These are phyloP conservation scores for Geosiphon pyriformis DNA, from an alignment of 192 early-diverging fungal species.

Conservation along the genomic window DNA sequence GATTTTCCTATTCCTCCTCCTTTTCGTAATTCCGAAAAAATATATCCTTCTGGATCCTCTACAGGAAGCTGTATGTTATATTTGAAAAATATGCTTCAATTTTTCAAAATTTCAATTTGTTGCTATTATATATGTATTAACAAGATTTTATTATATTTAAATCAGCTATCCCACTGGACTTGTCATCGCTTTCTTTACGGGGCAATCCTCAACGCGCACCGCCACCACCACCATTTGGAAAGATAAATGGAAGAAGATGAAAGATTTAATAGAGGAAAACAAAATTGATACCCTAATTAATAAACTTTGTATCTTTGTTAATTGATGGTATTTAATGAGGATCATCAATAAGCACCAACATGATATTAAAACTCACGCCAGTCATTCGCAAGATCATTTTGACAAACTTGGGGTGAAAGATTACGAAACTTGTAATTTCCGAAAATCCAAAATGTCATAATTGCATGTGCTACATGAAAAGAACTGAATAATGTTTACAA, in stretches of 20 bases:
- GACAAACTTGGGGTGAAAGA: too few species aligned
- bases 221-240: slow-evolving; percentile 27
- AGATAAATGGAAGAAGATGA: background rate
- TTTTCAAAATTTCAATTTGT: slow-evolving; percentile 5
- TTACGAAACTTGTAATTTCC: too few species aligned
- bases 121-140: background rate
- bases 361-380: too few species aligned
- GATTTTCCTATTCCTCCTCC: slow-evolving; percentile 35
- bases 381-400: too few species aligned
- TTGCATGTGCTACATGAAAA: too few species aligned
- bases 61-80: slow-evolving; percentile 36
- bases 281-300: too few species aligned
- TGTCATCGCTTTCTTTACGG: slow-evolving; percentile 26
- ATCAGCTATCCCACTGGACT: slow-evolving; percentile 30
- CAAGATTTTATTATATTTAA: background rate
- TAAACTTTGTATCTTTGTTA: too few species aligned
- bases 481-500: too few species aligned
- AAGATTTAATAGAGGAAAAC: too few species aligned
- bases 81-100: slow-evolving; percentile 10
- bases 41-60: slow-evolving; percentile 36
- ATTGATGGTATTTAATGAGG: too few species aligned
- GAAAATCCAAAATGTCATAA: too few species aligned
- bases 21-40: slow-evolving; percentile 22
- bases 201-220: slow-evolving; percentile 15
- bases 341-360: too few species aligned